Evolutionary conservation across 2,329 filamentous ascomycete genomes (phyloP).

Genomic region (Coniochaeta sp.): DNA sequence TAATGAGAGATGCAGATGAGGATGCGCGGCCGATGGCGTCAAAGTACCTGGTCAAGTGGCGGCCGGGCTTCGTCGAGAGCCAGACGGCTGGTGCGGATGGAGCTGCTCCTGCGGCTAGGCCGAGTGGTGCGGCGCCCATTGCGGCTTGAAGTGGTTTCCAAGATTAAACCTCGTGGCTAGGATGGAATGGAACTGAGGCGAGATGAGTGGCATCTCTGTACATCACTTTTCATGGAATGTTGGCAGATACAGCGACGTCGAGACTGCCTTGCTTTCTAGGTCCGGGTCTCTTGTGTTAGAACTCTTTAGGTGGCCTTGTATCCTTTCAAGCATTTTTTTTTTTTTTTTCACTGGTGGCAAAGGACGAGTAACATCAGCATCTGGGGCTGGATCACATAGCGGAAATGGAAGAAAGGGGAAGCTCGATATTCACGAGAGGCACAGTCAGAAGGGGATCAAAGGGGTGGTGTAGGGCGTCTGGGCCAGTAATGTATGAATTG

Average conservation of each 20-base stretch:
- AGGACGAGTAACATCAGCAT: no score
- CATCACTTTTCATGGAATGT: no score
- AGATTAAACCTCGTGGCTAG: no score
- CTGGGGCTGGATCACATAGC: not conserved
- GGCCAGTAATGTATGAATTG: not conserved
- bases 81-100: constrained; percentile 11
- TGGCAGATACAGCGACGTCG: no score
- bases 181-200: no score
- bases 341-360: no score
- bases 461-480: not conserved
- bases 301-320: no score
- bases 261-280: no score
- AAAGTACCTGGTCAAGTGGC: constrained; percentile 55
- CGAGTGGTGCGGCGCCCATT: not conserved
- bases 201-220: no score
- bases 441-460: not conserved
- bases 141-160: not conserved
- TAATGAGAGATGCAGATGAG: constrained; percentile 36
- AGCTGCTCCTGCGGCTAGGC: constrained; percentile 8
- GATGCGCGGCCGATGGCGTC: constrained; percentile 54
- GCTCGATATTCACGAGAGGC: not conserved
- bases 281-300: no score
- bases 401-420: no score
- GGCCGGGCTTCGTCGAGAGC: constrained; percentile 43
- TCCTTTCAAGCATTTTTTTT: no score